Base-by-base conservation (phyloP, 768 basidiomycete species). In the Mycena maculata region DNA sequence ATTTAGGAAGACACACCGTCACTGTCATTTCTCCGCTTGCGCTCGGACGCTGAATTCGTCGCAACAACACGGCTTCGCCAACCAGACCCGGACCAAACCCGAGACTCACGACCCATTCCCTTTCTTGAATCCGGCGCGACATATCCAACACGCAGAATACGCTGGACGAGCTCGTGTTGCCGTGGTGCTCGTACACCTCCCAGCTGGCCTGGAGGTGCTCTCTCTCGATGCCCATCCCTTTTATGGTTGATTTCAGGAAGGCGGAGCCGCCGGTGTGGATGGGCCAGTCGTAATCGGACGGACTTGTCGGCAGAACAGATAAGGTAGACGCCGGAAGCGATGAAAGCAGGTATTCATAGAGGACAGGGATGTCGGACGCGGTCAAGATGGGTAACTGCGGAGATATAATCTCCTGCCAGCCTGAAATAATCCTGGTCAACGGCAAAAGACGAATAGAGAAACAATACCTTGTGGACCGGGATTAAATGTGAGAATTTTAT, bases 121-220 rank as follows among this genome's bases (percentile, higher is more conserved):
- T 23, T 18, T 49, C 67, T n/a, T 23, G 61, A 10, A 25, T 20
- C 22, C 42, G n/a, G 6, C 67, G 60, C 23, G 31, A 1, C 1
- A 22, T 42, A 30, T 68, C 52, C 36, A 68, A 36, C 9, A 68
- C 67, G 30, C 50, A 39, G 18, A 68, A n/a, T 1, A 68, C 57
- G 9, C 48, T 28, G 11, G 39, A 48, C 2, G 67, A 68, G 57
- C 61, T 63, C 18, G 67, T 68, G 50, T 68, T 68, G 3, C 67
- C 61, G 18, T 68, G 45, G n/a, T 47, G 52, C n/a, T 68, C 57
- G 28, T 63, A 68, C 22, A 68, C 67, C 1, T 63, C 61, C 67
- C 67, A 68, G 28, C 56, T 68, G 8, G 67, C 61, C 45, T 49
- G 48, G 28, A 44, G 50, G 16, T 68, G 55, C 0, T 54, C 45